Evolutionary conservation across 352 stramenopile genomes (phyloP).

Genomic region (Pelagophyceae sp.): DNA sequence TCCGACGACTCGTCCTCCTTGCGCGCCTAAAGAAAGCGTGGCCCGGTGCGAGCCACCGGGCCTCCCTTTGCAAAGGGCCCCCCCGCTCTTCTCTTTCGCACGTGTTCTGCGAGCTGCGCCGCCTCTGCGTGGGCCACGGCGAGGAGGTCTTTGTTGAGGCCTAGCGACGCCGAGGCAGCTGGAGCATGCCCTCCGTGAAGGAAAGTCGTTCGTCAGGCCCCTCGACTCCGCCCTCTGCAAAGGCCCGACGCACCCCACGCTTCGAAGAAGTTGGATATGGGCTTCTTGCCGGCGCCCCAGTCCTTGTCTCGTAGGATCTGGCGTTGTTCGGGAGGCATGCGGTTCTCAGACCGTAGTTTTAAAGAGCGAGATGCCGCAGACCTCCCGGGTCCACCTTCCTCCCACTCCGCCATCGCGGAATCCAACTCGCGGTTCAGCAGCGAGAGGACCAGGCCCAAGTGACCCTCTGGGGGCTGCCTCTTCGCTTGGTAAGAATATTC

Average conservation of each 20-base stretch:
- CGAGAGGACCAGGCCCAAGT: not conserved
- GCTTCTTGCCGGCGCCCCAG: not conserved
- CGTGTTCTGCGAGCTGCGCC: not conserved
- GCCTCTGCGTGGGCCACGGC: not conserved
- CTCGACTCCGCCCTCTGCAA: no score
- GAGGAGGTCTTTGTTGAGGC: not conserved
- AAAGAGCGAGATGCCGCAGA: not conserved
- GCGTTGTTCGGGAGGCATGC: constrained; percentile 1
- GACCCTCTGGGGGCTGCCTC: not conserved
- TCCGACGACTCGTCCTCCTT: not conserved
- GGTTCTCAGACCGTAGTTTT: not conserved
- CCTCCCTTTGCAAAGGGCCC: no score
- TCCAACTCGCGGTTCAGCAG: not conserved
- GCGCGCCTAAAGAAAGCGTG: no score
- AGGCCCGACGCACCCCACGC: no score
- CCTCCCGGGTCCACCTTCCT: not conserved
- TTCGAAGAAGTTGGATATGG: not conserved
- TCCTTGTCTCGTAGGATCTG: constrained; percentile 2
- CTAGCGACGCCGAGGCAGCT: no score
- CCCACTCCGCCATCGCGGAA: not conserved
- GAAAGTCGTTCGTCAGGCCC: no score
- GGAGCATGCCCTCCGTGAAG: no score
- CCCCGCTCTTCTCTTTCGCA: no score
- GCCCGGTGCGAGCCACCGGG: no score
- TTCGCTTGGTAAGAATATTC: not conserved